Base-by-base conservation (phyloP, 352 stramenopile species). In the Thraustotheca clavata region DNA sequence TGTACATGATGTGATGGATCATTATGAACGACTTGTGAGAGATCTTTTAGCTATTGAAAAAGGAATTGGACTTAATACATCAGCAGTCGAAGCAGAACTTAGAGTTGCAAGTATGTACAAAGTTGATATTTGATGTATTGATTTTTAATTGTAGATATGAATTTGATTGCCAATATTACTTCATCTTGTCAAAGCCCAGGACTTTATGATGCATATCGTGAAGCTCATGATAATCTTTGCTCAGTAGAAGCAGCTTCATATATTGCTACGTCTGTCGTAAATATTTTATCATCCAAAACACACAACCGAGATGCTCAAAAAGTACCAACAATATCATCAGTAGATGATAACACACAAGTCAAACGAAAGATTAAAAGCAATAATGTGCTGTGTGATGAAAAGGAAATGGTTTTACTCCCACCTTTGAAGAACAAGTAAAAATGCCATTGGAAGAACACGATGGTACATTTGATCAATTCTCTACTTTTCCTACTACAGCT, bases 1-100 rank as follows among this genome's bases (percentile, higher is more conserved):
- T 7, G 79, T 69, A 11, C 89, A 87, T 48, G 86, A 94, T 27
- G 80, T 89, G 32, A 74, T 75, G 27, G 67, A 68, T 33, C 75
- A 82, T 29, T 94, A 89, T 60, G 79, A 94, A 46, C 76, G 87
- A 52, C 80, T 94, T 50, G 67, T 94, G 32, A 73, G 76, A 29
- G 86, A 94, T 69, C 48, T 94, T 38, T 70, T 72, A 32, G 76
- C 67, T 7, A 91, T 91, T 60, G 86, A 94, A 27, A 74, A 47
- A 16, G 62, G 62, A 22, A 35, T 59, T 8, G 27, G 35, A 34
- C 31, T 65, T 29, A 49, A 11, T 6, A 61, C 43, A 1, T 16
- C 32, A n/a, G n/a, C 61, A 18, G 14, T 62, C 22, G 31, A 61
- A 33, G 34, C 55, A 34, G 47, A 68, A 16, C 34, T 61, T 12